A percentile compares a stretch with the other conserved stretches of the same genome.
Conservation (phyloP, 2,329 filamentous ascomycete genomes). For the Pestalotiopsis sp. region DNA sequence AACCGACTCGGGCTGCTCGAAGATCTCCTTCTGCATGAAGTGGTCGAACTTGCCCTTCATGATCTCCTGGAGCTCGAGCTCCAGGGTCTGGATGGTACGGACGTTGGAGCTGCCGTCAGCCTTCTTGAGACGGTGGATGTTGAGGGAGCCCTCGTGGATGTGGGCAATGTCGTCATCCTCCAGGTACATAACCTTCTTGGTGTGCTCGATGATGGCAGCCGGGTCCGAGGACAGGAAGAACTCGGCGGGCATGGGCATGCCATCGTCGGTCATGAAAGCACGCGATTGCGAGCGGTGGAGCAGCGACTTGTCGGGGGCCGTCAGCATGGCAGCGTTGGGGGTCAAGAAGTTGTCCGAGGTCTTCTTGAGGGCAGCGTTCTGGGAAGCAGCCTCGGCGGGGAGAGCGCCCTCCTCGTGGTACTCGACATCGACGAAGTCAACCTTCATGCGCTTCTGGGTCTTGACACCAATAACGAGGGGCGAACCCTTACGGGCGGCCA, state of each 20-base stretch:
- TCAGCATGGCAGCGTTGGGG: constrained; percentile 68
- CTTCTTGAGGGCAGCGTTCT: constrained; percentile 97
- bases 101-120: constrained; percentile 96
- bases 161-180: constrained; percentile 99
- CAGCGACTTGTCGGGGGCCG: constrained; percentile 94
- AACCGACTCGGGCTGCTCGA: constrained; percentile 98
- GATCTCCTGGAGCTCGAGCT: constrained; percentile 99
- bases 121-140: constrained; percentile 98
- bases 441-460: constrained; percentile 99
- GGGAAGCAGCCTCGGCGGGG: constrained; percentile 89
- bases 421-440: constrained; percentile 99
- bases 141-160: constrained; percentile 97
- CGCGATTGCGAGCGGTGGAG: constrained; percentile 98
- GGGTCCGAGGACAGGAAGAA: constrained; percentile 99
- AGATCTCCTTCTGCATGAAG: constrained; percentile 99
- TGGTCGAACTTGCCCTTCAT: constrained; percentile 99
- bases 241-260: constrained; percentile 95
- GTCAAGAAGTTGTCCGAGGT: constrained; percentile 68
- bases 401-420: constrained; percentile 86
- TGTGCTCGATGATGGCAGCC: constrained; percentile 98
- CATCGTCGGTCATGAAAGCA: constrained; percentile 98
- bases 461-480: constrained; percentile 96
- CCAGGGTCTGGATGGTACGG: constrained; percentile 95
- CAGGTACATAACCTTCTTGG: constrained; percentile 99
- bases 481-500: constrained; percentile 97